Conservation (phyloP, 495 filamentous ascomycete genomes). For the Bryoglossum gracile region DNA sequence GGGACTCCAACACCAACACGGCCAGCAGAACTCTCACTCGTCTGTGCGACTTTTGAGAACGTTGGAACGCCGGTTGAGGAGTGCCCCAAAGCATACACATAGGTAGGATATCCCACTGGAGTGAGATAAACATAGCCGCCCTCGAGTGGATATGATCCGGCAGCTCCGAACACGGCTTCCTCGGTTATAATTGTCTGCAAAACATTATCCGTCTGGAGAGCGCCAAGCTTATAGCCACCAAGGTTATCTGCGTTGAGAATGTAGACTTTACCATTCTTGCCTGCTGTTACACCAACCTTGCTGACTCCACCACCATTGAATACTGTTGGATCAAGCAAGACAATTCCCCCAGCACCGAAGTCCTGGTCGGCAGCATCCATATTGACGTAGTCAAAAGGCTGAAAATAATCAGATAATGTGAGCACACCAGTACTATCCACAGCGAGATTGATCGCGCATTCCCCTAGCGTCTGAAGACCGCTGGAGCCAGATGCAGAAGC, state of each 20-base stretch:
- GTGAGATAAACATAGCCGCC: conserved; percentile 43
- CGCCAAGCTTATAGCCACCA: conserved; percentile 40
- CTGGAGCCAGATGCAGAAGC: conserved; percentile 30
- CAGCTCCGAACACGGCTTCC: conserved; percentile 37
- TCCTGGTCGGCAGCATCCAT: conserved; percentile 36
- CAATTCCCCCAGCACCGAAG: conserved; percentile 35
- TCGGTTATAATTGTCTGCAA: conserved; percentile 36
- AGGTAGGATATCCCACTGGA: conserved; percentile 21
- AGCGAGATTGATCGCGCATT: conserved; percentile 31
- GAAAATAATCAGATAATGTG: conserved; percentile 32
- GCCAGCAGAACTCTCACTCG: conserved; percentile 28
- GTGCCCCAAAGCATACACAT: conserved; percentile 32
- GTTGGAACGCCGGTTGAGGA: conserved; percentile 29
- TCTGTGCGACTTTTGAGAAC: conserved; percentile 32
- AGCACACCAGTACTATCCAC: conserved; percentile 27
- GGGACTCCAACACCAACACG: conserved; percentile 35
- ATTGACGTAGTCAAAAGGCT: conserved; percentile 34
- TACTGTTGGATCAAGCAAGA: conserved; percentile 30
- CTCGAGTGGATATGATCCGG: conserved; percentile 40
- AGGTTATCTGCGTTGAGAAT: conserved; percentile 40
- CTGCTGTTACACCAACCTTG: conserved; percentile 35
- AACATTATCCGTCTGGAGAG: conserved; percentile 33
- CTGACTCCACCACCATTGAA: conserved; percentile 34
- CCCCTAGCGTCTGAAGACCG: conserved; percentile 30
- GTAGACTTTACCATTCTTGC: conserved; percentile 42